Conservation (phyloP, 2,329 filamentous ascomycete genomes). For the Dothistroma septosporum region DNA sequence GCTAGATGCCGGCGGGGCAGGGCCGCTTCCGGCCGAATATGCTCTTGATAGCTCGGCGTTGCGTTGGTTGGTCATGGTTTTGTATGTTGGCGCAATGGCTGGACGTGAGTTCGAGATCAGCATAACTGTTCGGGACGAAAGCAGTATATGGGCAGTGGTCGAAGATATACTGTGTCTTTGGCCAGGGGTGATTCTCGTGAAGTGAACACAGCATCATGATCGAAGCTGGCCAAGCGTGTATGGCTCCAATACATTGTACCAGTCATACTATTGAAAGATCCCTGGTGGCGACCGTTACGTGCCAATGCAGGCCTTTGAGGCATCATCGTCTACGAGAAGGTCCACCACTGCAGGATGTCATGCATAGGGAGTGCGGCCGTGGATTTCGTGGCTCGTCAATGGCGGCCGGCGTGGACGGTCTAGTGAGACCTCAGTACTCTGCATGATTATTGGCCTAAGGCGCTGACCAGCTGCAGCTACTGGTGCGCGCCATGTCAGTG, state of each 20-base stretch:
- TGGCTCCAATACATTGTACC: slow-evolving; percentile 28
- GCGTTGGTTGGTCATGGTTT: slow-evolving; percentile 26
- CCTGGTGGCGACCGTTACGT: slow-evolving; percentile 28
- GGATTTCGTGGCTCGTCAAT: slow-evolving; percentile 23
- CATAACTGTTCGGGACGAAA: slow-evolving; percentile 6
- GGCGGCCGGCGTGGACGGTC: slow-evolving; percentile 20
- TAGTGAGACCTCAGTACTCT: slow-evolving; percentile 14
- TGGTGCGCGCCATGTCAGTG: slow-evolving; percentile 12
- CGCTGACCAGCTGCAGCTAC: slow-evolving; percentile 14
- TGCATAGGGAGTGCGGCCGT: slow-evolving; percentile 20
- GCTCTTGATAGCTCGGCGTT: slow-evolving; percentile 32
- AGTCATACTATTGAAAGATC: slow-evolving; percentile 29
- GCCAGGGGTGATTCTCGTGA: slow-evolving; percentile 27
- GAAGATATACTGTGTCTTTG: slow-evolving; percentile 15
- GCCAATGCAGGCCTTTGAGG: slow-evolving; percentile 28
- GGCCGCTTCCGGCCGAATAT: slow-evolving; percentile 23
- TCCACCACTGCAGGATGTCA: slow-evolving; percentile 20
- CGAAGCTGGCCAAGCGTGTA: slow-evolving; percentile 25
- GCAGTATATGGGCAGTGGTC: slow-evolving; percentile 15
- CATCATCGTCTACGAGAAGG: slow-evolving; percentile 20
- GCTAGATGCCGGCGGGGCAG: slow-evolving; percentile 25
- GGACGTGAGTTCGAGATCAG: slow-evolving; percentile 8
- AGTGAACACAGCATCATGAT: slow-evolving; percentile 22
- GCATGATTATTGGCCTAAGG: slow-evolving; percentile 24
- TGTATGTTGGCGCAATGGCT: slow-evolving; percentile 3